phyloP scores from a whole-genome alignment of 192 early-diverging fungal species.

The Pilobolus umbonatus region DNA sequence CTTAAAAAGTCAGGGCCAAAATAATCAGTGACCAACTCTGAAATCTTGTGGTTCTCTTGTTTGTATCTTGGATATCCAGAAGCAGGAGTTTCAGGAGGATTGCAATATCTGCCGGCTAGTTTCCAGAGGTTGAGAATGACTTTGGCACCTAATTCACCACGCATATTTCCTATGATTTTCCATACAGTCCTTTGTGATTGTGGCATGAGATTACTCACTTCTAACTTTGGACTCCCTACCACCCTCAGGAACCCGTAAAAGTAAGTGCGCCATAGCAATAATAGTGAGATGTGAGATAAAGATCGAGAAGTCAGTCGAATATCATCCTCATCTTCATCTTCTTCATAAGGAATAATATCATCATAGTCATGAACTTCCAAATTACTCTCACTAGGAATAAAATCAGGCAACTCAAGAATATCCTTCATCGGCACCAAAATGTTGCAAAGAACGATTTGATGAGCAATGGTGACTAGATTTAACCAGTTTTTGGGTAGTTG shows the following conservation, averaged over 20 bases:
- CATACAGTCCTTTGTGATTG: conserved; percentile 51
- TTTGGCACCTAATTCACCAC: conserved; percentile 46
- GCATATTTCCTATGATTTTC: conserved; percentile 57
- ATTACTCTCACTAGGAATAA: conserved; percentile 9
- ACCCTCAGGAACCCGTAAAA: conserved; percentile 41
- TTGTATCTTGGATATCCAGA: not conserved
- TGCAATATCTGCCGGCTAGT: conserved; percentile 12
- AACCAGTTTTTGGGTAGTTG: conserved; percentile 32
- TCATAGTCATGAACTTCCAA: conserved; percentile 2
- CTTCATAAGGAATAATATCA: not conserved
- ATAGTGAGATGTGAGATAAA: not conserved
- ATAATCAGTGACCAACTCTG: not conserved
- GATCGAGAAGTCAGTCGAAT: not conserved
- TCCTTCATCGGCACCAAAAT: conserved; percentile 22
- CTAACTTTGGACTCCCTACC: conserved; percentile 48
- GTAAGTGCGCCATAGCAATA: conserved; percentile 24
- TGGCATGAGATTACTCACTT: conserved; percentile 54
- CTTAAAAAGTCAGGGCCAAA: not conserved
- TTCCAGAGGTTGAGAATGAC: conserved; percentile 54
- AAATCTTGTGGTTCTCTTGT: not conserved
- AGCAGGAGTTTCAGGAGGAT: not conserved
- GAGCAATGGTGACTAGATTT: conserved; percentile 36
- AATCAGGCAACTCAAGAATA: conserved; percentile 17
- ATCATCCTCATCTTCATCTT: conserved; percentile 6
- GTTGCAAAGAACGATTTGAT: conserved; percentile 32